These are phyloP conservation scores for Candida suzukii DNA, from an alignment of 805 yeast species.

Conservation along the genomic window DNA sequence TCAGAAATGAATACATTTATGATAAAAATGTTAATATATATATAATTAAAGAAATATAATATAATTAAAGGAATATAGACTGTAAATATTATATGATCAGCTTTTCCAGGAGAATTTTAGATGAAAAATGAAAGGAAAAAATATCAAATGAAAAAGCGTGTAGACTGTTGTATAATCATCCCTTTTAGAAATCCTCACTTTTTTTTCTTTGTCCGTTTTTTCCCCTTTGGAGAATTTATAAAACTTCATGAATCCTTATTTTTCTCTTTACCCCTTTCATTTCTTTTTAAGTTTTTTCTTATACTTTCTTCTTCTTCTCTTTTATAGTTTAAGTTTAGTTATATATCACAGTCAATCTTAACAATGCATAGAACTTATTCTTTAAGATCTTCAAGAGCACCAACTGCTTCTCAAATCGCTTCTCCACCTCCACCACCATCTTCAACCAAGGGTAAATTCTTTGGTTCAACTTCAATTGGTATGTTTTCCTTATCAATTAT, in stretches of 20 bases:
- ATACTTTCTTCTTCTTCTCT: background rate
- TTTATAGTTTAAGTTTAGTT: too few species aligned
- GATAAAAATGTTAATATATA: too few species aligned
- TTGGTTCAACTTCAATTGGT: slow-evolving; percentile 60
- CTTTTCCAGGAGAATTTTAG: too few species aligned
- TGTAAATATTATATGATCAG: too few species aligned
- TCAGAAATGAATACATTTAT: too few species aligned
- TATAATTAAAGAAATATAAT: too few species aligned
- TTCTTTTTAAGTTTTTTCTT: background rate
- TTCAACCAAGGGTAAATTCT: slow-evolving; percentile 60
- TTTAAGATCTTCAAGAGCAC: slow-evolving; percentile 70
- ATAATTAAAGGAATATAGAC: too few species aligned
- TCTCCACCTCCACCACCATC: slow-evolving; percentile 80
- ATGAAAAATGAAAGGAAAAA: too few species aligned
- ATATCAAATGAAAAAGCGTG: too few species aligned
- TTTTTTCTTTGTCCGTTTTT: background rate
- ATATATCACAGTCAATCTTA: too few species aligned
- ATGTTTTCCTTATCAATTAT: background rate
- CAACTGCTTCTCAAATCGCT: slow-evolving; percentile 74
- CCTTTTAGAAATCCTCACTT: too few species aligned
- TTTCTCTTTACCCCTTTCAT: background rate
- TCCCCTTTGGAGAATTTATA: background rate
- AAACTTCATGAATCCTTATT: background rate
- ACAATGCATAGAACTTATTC: slow-evolving; percentile 82
- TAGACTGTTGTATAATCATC: too few species aligned